phyloP scores from a whole-genome alignment of 2,329 filamentous ascomycete species.

The Beauveria sp. region DNA sequence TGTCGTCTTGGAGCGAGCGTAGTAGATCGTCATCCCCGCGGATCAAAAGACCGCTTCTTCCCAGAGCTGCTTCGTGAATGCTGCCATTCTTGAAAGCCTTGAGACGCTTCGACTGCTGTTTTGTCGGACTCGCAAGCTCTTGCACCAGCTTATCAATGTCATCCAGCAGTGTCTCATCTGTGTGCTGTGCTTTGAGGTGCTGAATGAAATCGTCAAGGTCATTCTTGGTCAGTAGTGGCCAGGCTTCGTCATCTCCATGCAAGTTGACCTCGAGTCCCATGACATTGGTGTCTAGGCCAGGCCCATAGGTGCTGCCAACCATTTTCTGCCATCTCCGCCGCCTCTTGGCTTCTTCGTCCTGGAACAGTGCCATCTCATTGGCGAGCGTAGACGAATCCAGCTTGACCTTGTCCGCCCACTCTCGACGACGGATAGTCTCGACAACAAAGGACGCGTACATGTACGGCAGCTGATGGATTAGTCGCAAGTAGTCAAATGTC shows the following conservation, averaged over 20 bases:
- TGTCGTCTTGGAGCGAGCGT: conserved; percentile 73
- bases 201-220: conserved; percentile 71
- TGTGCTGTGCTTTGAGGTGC: conserved; percentile 55
- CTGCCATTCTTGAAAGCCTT: conserved; percentile 97
- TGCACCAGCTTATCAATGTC: conserved; percentile 70
- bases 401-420: conserved; percentile 89
- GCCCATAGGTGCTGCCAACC: conserved; percentile 67
- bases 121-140: conserved; percentile 74
- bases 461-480: conserved; percentile 76
- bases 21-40: conserved; percentile 81
- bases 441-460: conserved; percentile 85
- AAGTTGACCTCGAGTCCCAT: conserved; percentile 80
- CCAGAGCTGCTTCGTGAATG: conserved; percentile 80
- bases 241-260: conserved; percentile 67
- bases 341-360: conserved; percentile 85
- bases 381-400: conserved; percentile 78
- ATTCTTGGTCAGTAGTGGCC: conserved; percentile 69
- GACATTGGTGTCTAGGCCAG: conserved; percentile 60
- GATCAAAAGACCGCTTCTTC: conserved; percentile 77
- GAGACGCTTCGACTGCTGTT: conserved; percentile 75
- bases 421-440: conserved; percentile 76
- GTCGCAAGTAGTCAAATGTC: conserved; percentile 71
- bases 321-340: conserved; percentile 85
- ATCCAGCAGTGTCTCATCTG: conserved; percentile 57
- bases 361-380: conserved; percentile 86